phyloP scores from a whole-genome alignment of 805 yeast species.

The Henningerozyma blattae region DNA sequence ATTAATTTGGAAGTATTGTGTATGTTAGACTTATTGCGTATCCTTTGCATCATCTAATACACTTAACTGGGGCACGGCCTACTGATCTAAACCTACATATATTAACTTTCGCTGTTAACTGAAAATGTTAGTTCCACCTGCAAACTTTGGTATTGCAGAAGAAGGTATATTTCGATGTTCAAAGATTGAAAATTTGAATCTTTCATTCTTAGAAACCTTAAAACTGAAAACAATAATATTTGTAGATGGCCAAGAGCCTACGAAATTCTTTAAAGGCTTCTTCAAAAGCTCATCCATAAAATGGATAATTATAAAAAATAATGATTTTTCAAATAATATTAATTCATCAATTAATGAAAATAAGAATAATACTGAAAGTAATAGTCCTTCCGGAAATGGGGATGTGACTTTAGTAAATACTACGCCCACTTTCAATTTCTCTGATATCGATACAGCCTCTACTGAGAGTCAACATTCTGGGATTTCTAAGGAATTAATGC shows the following conservation, averaged over 20 bases:
- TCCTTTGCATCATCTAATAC: too few relatives aligned
- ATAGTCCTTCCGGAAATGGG: too few relatives aligned
- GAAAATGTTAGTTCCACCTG: constrained; percentile 80
- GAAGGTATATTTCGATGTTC: constrained; percentile 78
- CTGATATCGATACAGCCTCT: background rate
- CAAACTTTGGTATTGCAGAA: constrained; percentile 84
- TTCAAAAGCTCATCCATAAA: constrained; percentile 45
- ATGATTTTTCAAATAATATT: constrained; percentile 9
- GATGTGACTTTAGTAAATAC: background rate
- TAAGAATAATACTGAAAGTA: background rate
- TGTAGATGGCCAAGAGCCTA: constrained; percentile 78
- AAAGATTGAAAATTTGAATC: constrained; percentile 60
- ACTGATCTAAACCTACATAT: too few relatives aligned
- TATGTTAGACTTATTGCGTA: too few relatives aligned
- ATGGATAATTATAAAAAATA: constrained; percentile 27
- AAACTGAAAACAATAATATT: constrained; percentile 55
- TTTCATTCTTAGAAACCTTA: constrained; percentile 68
- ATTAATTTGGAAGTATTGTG: too few relatives aligned
- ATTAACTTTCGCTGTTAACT: too few relatives aligned
- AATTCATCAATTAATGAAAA: background rate
- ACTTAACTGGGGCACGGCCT: too few relatives aligned
- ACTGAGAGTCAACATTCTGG: background rate
- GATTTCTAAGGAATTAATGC: background rate
- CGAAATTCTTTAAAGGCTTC: constrained; percentile 55
- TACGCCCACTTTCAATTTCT: too few relatives aligned